Conservation (phyloP, 257 asterid genomes). For the Solanum clarkiae region DNA sequence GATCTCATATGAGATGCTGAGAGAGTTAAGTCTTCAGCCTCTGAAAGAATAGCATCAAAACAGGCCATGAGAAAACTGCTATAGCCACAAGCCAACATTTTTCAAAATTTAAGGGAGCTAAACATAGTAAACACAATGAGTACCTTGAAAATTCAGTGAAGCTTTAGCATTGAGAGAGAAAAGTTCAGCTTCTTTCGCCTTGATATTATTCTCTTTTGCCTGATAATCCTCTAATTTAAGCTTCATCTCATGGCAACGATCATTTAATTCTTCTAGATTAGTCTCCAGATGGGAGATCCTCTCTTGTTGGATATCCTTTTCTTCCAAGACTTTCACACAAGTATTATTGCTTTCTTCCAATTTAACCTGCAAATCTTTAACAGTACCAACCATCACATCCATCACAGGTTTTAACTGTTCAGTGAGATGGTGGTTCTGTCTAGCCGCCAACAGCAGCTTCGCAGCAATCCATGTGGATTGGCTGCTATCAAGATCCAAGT, state of each 20-base stretch:
- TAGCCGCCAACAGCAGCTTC: slow-evolving; percentile 48
- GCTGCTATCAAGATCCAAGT: slow-evolving; percentile 20
- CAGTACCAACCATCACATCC: slow-evolving; percentile 19
- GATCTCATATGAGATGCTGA: slow-evolving; percentile 50
- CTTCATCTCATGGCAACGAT: slow-evolving; percentile 32
- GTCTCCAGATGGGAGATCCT: slow-evolving; percentile 48
- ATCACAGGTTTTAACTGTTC: slow-evolving; percentile 28
- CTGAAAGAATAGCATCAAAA: slow-evolving; percentile 37
- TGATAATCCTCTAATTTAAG: slow-evolving; percentile 34
- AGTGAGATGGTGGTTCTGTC: slow-evolving; percentile 31
- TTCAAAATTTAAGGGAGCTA: background rate
- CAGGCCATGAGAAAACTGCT: background rate
- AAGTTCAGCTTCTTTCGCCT: slow-evolving; percentile 47
- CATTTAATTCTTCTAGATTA: slow-evolving; percentile 36
- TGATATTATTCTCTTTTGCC: slow-evolving; percentile 30
- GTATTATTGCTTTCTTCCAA: slow-evolving; percentile 35
- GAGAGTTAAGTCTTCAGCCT: slow-evolving; percentile 33
- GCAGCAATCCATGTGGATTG: slow-evolving; percentile 35
- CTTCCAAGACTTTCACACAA: slow-evolving; percentile 35
- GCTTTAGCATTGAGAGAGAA: slow-evolving; percentile 21
- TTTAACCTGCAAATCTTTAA: slow-evolving; percentile 38
- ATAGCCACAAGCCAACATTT: background rate
- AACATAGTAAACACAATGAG: background rate
- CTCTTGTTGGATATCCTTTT: slow-evolving; percentile 37
- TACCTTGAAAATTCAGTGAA: slow-evolving; percentile 44